Conservation (phyloP, 257 asterid species). For the Lavandula angustifolia region DNA sequence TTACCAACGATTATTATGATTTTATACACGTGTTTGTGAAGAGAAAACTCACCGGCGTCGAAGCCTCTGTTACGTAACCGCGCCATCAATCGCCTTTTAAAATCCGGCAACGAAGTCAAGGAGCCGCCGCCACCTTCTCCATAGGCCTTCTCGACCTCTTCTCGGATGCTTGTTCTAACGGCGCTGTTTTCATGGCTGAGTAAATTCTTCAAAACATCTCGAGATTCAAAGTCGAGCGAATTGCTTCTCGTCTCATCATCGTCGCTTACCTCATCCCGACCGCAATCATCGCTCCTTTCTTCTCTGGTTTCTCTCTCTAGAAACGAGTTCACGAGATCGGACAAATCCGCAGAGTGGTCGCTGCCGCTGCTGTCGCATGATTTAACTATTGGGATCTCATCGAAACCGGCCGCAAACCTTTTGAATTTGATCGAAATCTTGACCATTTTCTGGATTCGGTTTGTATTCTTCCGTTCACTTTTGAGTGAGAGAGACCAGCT, state of each 20-base stretch:
- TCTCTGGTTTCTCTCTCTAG: constrained; percentile 47
- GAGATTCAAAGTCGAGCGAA: constrained; percentile 13
- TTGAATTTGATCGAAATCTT: constrained; percentile 50
- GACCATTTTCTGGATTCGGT: constrained; percentile 33
- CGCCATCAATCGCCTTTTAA: constrained; percentile 41
- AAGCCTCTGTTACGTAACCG: constrained; percentile 44
- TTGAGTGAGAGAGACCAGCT: constrained; percentile 5
- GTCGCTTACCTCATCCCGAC: not conserved
- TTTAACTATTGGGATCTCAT: constrained; percentile 49
- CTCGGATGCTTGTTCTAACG: constrained; percentile 33
- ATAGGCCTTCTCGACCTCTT: constrained; percentile 35
- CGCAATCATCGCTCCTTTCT: not conserved
- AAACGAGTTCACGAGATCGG: constrained; percentile 66
- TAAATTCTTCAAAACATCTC: constrained; percentile 33
- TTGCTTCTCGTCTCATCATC: constrained; percentile 25
- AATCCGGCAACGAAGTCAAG: constrained; percentile 30
- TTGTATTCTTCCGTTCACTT: no score
- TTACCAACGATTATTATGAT: no score
- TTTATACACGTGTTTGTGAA: no score
- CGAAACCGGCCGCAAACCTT: constrained; percentile 59
- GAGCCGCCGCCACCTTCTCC: constrained; percentile 18
- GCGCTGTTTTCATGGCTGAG: constrained; percentile 25
- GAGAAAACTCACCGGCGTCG: constrained; percentile 45
- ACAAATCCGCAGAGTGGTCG: constrained; percentile 69
- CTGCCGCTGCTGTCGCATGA: constrained; percentile 78